Base-by-base conservation (phyloP, 2,329 filamentous ascomycete species). In the Pseudocercospora crystallina region DNA sequence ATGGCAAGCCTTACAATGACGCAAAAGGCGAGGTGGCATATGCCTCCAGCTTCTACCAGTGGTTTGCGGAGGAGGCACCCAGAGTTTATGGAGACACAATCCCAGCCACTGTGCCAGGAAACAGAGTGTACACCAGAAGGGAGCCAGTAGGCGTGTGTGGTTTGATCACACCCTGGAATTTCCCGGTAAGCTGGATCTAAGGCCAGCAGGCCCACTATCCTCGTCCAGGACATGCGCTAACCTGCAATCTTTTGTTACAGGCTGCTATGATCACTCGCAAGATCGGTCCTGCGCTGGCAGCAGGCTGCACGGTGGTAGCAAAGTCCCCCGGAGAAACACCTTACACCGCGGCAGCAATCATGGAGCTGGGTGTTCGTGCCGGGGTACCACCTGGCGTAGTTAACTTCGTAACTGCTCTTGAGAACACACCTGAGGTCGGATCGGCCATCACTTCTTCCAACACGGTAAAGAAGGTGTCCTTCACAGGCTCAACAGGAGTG, bases 251-350 rank as follows among this genome's bases (percentile, higher is more conserved):
- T 26, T 26, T 26, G 20, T 26, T 26, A 3, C 7, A 26, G 20
- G 20, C 20, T 26, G 20, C 20, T 11, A 64, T 64, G 61, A 49
- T 57, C 37, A 53, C 52, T 5, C 49, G 55, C 26, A 57, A 57
- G 39, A 49, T 53, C 26, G 50, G 50, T 29, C 50, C 50, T 17
- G 42, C 3, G 84, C 84, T 53, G 12, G 50, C 50, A 26, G 50
- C 50, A 20, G 50, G 50, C 20, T 53, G 50, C 46, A 49, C 50
- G 9, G 44, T 53, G 9, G 45, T 53, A 5, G 50, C 50, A 64
- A 99, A 99, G 72, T 87, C 90, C 13, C 91, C 92, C 1, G 85
- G 86, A 40, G 92, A 97, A 76, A 96, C 94, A 1, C 92, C 92
- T 0, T 94, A 94, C 69, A 95, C 91, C 17, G 84, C 90, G 0